A percentile compares a stretch with the other conserved stretches of the same genome.
phyloP scores from a whole-genome alignment of 768 basidiomycete species.

The Leucocoprinus birnbaumii region DNA sequence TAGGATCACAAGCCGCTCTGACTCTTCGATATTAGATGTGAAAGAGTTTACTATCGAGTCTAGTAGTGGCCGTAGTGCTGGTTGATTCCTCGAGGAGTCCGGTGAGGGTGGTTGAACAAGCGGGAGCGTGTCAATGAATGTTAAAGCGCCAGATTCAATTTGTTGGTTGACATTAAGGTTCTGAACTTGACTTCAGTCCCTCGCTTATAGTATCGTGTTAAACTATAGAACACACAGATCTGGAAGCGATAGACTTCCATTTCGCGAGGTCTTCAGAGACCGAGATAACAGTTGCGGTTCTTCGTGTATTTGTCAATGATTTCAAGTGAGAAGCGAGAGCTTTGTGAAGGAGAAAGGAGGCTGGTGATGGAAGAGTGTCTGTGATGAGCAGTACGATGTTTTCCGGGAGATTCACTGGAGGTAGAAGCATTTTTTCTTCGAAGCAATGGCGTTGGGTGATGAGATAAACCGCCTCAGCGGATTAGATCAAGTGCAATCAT shows the following conservation, averaged over 20 bases:
- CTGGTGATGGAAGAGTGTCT: conserved; percentile 68
- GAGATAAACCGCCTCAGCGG: neutral
- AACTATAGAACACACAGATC: conserved; percentile 46
- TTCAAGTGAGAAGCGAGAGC: conserved; percentile 53
- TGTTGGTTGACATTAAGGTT: conserved; percentile 37
- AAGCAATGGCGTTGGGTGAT: neutral
- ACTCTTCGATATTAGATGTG: conserved; percentile 17
- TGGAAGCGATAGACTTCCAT: conserved; percentile 64
- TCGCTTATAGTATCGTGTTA: neutral
- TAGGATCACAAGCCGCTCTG: conserved; percentile 49
- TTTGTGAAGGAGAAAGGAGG: conserved; percentile 68
- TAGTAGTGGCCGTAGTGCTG: conserved; percentile 21
- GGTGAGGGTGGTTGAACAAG: conserved; percentile 25
- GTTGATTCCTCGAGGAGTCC: conserved; percentile 10
- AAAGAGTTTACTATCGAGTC: conserved; percentile 33
- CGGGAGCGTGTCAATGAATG: conserved; percentile 52
- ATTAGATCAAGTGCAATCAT: neutral
- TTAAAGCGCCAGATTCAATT: conserved; percentile 35
- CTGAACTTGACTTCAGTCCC: conserved; percentile 18
- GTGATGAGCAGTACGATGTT: conserved; percentile 60
- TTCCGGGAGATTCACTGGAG: conserved; percentile 51
- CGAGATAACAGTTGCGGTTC: conserved; percentile 49
- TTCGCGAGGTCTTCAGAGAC: conserved; percentile 52
- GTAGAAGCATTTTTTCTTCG: conserved; percentile 22
- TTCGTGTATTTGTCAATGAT: conserved; percentile 16